Percentiles rank a stretch among this genome's conserved stretches.
Conservation (phyloP, 768 basidiomycete genomes). For the Gyrodon lividus region DNA sequence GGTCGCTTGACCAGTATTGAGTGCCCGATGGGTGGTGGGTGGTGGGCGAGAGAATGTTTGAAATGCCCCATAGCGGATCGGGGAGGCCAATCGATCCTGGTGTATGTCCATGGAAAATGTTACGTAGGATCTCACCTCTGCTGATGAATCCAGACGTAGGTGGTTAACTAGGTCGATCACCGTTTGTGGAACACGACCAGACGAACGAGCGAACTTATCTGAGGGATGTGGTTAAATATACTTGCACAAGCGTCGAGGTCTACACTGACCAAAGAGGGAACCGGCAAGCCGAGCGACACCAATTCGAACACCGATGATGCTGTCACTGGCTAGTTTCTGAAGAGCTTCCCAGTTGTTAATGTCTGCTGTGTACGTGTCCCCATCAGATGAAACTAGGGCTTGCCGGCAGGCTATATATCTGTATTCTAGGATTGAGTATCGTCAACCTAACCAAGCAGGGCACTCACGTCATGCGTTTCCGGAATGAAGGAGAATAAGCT, state of each 20-base stretch:
- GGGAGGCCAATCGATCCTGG: constrained; percentile 10
- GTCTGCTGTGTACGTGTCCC: constrained; percentile 39
- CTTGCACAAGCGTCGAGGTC: background rate
- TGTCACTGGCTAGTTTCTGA: constrained; percentile 56
- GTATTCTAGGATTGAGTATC: constrained; percentile 18
- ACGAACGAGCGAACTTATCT: constrained; percentile 17
- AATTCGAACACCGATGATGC: constrained; percentile 82
- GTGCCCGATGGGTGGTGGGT: constrained; percentile 13
- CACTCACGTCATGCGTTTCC: constrained; percentile 72
- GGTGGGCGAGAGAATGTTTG: constrained; percentile 42
- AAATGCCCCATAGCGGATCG: constrained; percentile 21
- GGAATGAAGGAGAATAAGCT: constrained; percentile 47
- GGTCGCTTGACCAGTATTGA: constrained; percentile 6
- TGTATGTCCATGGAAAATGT: constrained; percentile 29
- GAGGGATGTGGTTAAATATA: constrained; percentile 4
- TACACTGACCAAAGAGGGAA: constrained; percentile 50
- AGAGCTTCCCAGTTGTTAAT: constrained; percentile 52
- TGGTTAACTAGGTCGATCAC: constrained; percentile 42
- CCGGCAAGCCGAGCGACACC: constrained; percentile 76
- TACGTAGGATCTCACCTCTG: constrained; percentile 63
- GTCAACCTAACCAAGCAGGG: constrained; percentile 5
- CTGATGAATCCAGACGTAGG: constrained; percentile 55
- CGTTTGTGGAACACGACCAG: constrained; percentile 29
- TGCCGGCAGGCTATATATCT: constrained; percentile 78
- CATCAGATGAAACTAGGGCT: constrained; percentile 44